phyloP scores from a whole-genome alignment of 805 yeast species.

The Novakomyces olei region DNA sequence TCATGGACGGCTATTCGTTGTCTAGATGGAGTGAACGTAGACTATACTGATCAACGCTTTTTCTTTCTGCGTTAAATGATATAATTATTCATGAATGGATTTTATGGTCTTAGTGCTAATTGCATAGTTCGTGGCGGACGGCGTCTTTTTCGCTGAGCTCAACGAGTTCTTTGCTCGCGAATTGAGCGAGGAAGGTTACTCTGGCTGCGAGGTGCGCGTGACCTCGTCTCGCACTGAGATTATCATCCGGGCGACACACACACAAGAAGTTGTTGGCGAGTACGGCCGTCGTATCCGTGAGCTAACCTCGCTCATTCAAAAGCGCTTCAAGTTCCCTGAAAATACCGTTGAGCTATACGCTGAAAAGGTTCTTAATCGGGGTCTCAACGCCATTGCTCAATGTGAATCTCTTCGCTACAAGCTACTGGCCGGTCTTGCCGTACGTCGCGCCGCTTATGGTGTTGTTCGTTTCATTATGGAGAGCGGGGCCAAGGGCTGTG shows the following conservation, averaged over 20 bases:
- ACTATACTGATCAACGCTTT: background rate
- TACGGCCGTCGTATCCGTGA: conserved; percentile 99
- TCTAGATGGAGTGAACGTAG: conserved; percentile 2
- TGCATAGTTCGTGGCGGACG: conserved; percentile 62
- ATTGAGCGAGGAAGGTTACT: conserved; percentile 99
- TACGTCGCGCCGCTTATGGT: conserved; percentile 99
- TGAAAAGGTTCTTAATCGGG: conserved; percentile 98
- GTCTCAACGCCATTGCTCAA: conserved; percentile 98
- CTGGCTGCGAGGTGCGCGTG: conserved; percentile 98
- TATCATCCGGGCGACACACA: conserved; percentile 96
- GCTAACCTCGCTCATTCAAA: conserved; percentile 89
- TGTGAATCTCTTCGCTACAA: conserved; percentile 98
- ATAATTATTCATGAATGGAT: too few relatives aligned
- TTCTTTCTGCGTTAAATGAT: background rate
- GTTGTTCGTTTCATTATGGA: conserved; percentile 99
- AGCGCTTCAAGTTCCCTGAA: conserved; percentile 93
- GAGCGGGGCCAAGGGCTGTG: conserved; percentile 99
- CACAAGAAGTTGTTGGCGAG: conserved; percentile 97
- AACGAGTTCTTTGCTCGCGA: conserved; percentile 99
- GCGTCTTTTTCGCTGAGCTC: conserved; percentile 99
- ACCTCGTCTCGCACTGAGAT: conserved; percentile 96
- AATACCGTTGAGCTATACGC: conserved; percentile 89
- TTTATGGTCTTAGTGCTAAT: background rate
- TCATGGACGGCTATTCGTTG: background rate
- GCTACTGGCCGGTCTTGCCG: conserved; percentile 94